A percentile compares a stretch with the other conserved stretches of the same genome.
phyloP scores from a whole-genome alignment of 163 green algal genomes.

The Trebouxia gelatinosa region DNA sequence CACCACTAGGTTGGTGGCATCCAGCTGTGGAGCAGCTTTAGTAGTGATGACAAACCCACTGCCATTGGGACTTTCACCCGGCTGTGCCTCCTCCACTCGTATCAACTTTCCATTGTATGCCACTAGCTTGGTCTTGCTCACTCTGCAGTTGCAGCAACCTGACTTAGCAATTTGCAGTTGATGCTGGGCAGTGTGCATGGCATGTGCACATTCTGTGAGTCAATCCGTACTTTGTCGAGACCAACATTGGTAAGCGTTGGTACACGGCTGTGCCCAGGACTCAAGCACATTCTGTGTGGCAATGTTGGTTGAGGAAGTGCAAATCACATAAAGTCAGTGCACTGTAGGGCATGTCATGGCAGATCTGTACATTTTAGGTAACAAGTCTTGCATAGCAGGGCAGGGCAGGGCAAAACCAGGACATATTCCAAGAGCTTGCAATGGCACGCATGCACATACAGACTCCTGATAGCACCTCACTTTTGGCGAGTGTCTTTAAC shows the following conservation, averaged over 20 bases:
- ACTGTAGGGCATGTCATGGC: too few species aligned
- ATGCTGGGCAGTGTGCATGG: background rate
- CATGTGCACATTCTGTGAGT: too few species aligned
- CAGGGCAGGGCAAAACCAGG: too few species aligned
- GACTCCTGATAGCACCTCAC: constrained; percentile 4
- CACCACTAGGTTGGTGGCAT: constrained; percentile 73
- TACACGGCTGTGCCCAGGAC: too few species aligned
- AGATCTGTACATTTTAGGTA: too few species aligned
- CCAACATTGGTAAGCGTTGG: too few species aligned
- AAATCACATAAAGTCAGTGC: too few species aligned
- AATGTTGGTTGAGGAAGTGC: too few species aligned
- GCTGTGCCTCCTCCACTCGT: constrained; percentile 42
- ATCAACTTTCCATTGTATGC: constrained; percentile 67
- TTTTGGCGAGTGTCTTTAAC: constrained; percentile 39
- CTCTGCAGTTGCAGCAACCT: constrained; percentile 37
- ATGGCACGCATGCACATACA: background rate
- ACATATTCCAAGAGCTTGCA: background rate
- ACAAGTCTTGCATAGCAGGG: too few species aligned
- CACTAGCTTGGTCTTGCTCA: constrained; percentile 50
- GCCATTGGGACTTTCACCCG: constrained; percentile 64
- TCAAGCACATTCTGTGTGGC: too few species aligned
- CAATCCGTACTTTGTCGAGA: too few species aligned
- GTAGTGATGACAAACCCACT: constrained; percentile 71
- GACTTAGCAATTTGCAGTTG: background rate
- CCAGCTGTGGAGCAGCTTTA: constrained; percentile 54